These are phyloP conservation scores for Calamus simplicifolius DNA, from an alignment of 176 grass and related monocot genomes.

Conservation along the genomic window DNA sequence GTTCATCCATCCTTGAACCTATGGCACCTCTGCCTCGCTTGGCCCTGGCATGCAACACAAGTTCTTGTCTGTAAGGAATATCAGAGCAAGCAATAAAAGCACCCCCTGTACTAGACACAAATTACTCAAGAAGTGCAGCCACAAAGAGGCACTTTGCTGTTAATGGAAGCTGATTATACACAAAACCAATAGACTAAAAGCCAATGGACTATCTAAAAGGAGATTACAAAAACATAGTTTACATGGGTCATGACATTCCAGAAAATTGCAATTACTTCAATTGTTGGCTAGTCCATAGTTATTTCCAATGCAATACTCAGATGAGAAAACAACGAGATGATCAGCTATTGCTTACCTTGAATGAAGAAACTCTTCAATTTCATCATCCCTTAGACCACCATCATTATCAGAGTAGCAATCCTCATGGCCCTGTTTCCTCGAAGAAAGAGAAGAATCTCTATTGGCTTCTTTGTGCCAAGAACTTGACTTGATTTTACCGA, in stretches of 20 bases:
- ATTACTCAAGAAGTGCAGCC: too few relatives aligned
- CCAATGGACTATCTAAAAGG: too few relatives aligned
- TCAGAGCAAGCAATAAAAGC: not conserved
- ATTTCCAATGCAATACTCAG: too few relatives aligned
- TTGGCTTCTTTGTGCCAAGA: slow-evolving; percentile 33
- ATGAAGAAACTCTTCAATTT: slow-evolving; percentile 78
- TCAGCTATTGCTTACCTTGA: slow-evolving; percentile 41
- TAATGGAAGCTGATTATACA: too few relatives aligned
- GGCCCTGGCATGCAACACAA: slow-evolving; percentile 20
- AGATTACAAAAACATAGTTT: too few relatives aligned
- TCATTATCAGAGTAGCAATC: slow-evolving; percentile 36
- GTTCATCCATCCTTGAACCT: slow-evolving; percentile 89
- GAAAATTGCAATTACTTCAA: too few relatives aligned
- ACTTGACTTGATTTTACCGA: slow-evolving; percentile 23
- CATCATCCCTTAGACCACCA: slow-evolving; percentile 45
- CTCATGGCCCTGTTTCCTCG: slow-evolving; percentile 7
- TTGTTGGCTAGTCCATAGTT: too few relatives aligned
- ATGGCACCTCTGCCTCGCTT: slow-evolving; percentile 78
- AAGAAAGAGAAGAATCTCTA: slow-evolving; percentile 18
- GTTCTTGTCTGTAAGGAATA: not conserved
- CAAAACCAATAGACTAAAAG: too few relatives aligned
- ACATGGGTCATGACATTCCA: too few relatives aligned
- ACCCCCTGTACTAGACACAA: not conserved
- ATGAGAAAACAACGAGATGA: too few relatives aligned
- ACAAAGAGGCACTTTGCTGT: too few relatives aligned